Evolutionary conservation across 352 stramenopile species (phyloP), one percentile per base, ranked within the genome.

Genomic region (Pythium scleroteichum): DNA sequence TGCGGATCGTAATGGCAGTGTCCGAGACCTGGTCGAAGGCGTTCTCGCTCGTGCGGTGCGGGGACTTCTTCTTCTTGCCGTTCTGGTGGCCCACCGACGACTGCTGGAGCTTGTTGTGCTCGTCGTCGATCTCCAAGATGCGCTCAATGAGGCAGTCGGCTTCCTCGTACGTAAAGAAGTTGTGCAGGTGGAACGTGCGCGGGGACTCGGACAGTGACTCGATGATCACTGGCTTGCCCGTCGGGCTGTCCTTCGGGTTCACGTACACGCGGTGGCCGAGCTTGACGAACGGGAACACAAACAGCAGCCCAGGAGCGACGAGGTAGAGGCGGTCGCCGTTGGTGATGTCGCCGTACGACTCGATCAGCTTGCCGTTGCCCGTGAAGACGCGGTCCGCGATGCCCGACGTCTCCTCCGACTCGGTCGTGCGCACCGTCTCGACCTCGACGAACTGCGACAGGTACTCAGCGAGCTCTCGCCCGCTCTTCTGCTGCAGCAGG

Each of bases 141-240:
- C 78, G 79, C 33, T 86, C 64, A 39, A 97, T 88, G 49, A 97
- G 68, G 12, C 73, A 72, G 51, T 96, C 82, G 9, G 87, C 84
- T 56, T 97, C 90, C 4, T 83, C 76, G 23, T 71, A 61, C 42
- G 72, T 85, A 60, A 97, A 94, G 51, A 97, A 97, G 49, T 96
- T 87, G 71, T 94, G 75, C 41, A 97, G 45, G 47, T 80, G 76
- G 69, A 96, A 96, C 42, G 90, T 87, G 20, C 88, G 79, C 14
- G 90, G 90, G 17, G 76, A 90, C 50, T 94, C 85, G 17, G 73
- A 88, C 8, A 92, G 67, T 39, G 80, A 91, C 66, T 92, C 85
- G 35, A 94, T 77, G 39, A 92, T 69, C 48, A 92, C 71, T 3
- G 77, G 66, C 52, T 79, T 63, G 45, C 75, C 71, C 38, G 78